These are phyloP conservation scores for Scutellaria galericulata DNA, from an alignment of 257 asterid species.

Conservation along the genomic window DNA sequence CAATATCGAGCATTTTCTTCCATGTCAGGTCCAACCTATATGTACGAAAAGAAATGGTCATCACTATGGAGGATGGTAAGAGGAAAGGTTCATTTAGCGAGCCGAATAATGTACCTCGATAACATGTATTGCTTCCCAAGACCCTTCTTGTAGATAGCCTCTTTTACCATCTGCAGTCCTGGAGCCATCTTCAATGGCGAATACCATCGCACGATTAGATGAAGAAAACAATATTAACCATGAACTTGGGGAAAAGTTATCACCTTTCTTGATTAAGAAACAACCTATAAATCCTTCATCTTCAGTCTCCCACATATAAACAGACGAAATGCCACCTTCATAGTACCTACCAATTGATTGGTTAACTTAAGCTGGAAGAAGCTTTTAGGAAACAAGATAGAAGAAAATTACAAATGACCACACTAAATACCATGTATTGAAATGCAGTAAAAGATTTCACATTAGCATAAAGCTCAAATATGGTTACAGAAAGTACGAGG, in stretches of 20 bases:
- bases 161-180: constrained; percentile 83
- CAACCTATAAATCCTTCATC: constrained; percentile 88
- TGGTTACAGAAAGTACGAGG: constrained; percentile 54
- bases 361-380: constrained; percentile 46
- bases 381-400: constrained; percentile 36
- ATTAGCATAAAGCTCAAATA: constrained; percentile 5
- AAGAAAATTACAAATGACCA: not conserved
- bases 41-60: constrained; percentile 19
- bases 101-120: constrained; percentile 66
- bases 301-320: constrained; percentile 93
- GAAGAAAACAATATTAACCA: constrained; percentile 20
- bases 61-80: not conserved
- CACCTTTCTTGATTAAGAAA: constrained; percentile 94
- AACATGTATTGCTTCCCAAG: constrained; percentile 99
- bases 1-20: constrained; percentile 84
- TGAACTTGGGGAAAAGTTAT: constrained; percentile 1
- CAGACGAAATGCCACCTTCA: constrained; percentile 98
- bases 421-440: not conserved
- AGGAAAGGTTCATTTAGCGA: constrained; percentile 23
- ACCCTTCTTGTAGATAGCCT: constrained; percentile 92
- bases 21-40: constrained; percentile 79
- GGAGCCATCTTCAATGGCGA: constrained; percentile 75
- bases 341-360: constrained; percentile 80
- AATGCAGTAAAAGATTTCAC: constrained; percentile 5
- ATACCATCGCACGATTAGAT: constrained; percentile 33